Evolutionary conservation across 257 asterid genomes (phyloP), one percentile per base, ranked within the genome.

Genomic region (Solanum dulcamara): DNA sequence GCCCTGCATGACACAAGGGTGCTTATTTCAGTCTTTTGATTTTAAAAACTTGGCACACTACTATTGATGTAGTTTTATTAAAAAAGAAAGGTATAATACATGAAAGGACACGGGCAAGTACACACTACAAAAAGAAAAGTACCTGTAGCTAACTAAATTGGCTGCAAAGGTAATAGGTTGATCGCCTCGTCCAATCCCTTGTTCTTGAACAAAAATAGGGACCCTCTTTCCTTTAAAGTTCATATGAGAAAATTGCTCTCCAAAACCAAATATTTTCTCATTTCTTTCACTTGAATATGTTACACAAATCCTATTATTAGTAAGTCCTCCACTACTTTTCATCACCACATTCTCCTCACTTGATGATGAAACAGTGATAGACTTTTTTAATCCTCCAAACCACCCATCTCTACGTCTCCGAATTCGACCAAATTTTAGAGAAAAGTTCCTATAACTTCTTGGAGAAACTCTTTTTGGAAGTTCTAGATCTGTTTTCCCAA

Each of bases 131-230:
- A 17, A n/a, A 10, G n/a, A 32, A 59, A 32, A n/a, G 71, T 83
- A 96, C 99, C 99, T 96, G 89, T 93, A 96, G 91, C 99, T 96
- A 72, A 96, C 94, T 91, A 96, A 93, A 88, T 96, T 96, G 81
- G 99, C 98, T 83, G 98, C 98, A 85, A 94, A 94, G 5, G 99
- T 94, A 83, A 96, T 96, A 26, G 99, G 99, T 57, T 96, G 99
- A 81, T 94, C 99, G 6, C 99, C 99, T 90, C 99, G 92, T 77
- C 99, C 99, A 81, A 96, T 96, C 38, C 99, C 99, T 85, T 96
- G 99, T 87, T 96, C 99, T 87, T 96, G 99, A 87, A 96, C 98
- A 50, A 96, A 91, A 24, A 96, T 94, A 0, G 99, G 99, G 10
- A 96, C 98, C 80, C 86, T 90, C 77, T 88, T 96, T 53, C 99